phyloP scores from a whole-genome alignment of 2,329 filamentous ascomycete genomes.

The Daldinia eschscholtzii region DNA sequence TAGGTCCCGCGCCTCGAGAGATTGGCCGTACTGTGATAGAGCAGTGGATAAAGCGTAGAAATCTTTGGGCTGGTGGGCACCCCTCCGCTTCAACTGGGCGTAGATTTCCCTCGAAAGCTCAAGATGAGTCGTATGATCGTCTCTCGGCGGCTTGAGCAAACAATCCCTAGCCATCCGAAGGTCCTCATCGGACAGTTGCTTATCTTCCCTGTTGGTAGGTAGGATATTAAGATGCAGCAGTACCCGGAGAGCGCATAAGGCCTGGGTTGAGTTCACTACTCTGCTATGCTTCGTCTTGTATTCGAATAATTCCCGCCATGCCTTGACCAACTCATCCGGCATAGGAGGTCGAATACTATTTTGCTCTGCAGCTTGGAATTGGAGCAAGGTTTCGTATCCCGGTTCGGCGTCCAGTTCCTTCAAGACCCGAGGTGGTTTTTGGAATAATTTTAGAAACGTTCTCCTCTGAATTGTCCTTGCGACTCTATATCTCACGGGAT shows the following conservation, averaged over 20 bases:
- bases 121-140: slow-evolving; percentile 61
- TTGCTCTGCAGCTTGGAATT: slow-evolving; percentile 72
- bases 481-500: slow-evolving; percentile 49
- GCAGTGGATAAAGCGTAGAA: slow-evolving; percentile 44
- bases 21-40: slow-evolving; percentile 50
- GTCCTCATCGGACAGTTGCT: slow-evolving; percentile 56
- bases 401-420: slow-evolving; percentile 75
- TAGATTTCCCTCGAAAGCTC: slow-evolving; percentile 62
- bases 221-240: slow-evolving; percentile 68
- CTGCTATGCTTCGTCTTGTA: slow-evolving; percentile 63
- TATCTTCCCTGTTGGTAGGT: slow-evolving; percentile 38
- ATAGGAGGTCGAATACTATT: slow-evolving; percentile 75
- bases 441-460: slow-evolving; percentile 73
- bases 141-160: slow-evolving; percentile 58
- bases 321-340: slow-evolving; percentile 71
- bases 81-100: slow-evolving; percentile 51
- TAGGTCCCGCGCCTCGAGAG: slow-evolving; percentile 50
- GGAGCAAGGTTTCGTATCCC: slow-evolving; percentile 78
- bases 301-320: slow-evolving; percentile 73
- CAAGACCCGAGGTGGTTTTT: slow-evolving; percentile 69
- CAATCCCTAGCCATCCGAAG: slow-evolving; percentile 61
- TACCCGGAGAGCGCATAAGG: slow-evolving; percentile 69
- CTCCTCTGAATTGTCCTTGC: slow-evolving; percentile 58
- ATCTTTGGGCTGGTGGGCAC: slow-evolving; percentile 42
- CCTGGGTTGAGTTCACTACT: slow-evolving; percentile 74